phyloP scores from a whole-genome alignment of 192 early-diverging fungal species.

The Entomortierella beljakovae region DNA sequence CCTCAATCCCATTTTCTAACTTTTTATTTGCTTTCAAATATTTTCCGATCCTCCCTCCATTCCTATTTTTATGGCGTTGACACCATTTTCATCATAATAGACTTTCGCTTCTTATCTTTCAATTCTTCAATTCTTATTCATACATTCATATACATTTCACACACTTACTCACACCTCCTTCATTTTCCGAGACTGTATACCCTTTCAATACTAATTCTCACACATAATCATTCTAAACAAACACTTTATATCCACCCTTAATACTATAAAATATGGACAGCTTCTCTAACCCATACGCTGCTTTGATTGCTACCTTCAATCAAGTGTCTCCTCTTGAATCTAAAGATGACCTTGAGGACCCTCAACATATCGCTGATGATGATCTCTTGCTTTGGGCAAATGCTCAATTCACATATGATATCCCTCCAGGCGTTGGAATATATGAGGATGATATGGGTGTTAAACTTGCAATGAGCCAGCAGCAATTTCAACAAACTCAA shows the following conservation, averaged over 20 bases:
- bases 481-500: conserved; percentile 38
- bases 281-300: conserved; percentile 44
- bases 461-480: conserved; percentile 42
- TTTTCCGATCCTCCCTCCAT: neutral
- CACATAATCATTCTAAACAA: neutral
- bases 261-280: conserved; percentile 24
- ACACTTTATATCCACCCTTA: neutral
- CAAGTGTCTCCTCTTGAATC: conserved; percentile 33
- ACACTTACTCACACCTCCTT: neutral
- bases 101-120: neutral
- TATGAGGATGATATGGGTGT: conserved; percentile 48
- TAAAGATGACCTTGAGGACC: conserved; percentile 39
- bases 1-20: neutral
- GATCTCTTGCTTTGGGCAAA: conserved; percentile 50
- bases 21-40: neutral
- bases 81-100: neutral
- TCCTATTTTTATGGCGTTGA: neutral
- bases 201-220: conserved; percentile 1
- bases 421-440: conserved; percentile 44
- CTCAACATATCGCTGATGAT: conserved; percentile 42
- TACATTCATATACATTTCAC: neutral
- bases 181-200: neutral
- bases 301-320: conserved; percentile 48
- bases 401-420: conserved; percentile 48
- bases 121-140: neutral